Conservation (phyloP, 345 rosid species). For the Rubroshorea leprosula region DNA sequence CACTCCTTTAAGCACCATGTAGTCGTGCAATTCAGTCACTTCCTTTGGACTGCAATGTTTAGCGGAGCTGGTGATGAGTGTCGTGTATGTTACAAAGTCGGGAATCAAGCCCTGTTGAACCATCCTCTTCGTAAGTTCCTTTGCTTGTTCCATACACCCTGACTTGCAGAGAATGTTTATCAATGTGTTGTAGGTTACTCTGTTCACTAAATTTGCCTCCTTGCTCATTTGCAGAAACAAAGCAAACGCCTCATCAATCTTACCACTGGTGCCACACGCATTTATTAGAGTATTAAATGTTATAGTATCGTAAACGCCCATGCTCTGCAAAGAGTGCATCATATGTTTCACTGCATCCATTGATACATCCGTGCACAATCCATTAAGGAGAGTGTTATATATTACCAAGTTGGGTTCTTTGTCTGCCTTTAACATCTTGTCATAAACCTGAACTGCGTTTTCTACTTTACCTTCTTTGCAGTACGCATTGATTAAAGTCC, state of each 20-base stretch:
- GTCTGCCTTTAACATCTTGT: conserved; percentile 33
- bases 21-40: conserved; percentile 54
- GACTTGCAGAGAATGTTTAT: conserved; percentile 51
- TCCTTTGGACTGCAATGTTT: conserved; percentile 35
- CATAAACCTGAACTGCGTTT: conserved; percentile 40
- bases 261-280: conserved; percentile 35
- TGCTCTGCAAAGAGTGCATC: conserved; percentile 19
- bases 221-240: conserved; percentile 32
- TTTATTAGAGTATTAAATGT: conserved; percentile 51
- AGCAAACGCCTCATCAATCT: conserved; percentile 31
- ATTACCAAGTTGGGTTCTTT: conserved; percentile 38
- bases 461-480: conserved; percentile 52
- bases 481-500: conserved; percentile 55
- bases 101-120: conserved; percentile 33
- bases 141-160: conserved; percentile 45
- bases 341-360: conserved; percentile 24
- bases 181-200: conserved; percentile 47
- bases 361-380: conserved; percentile 46
- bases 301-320: conserved; percentile 28
- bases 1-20: conserved; percentile 53
- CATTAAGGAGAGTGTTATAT: conserved; percentile 49
- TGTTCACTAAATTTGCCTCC: conserved; percentile 23
- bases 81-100: conserved; percentile 48
- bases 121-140: conserved; percentile 40
- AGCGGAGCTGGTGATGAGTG: conserved; percentile 34